phyloP scores from a whole-genome alignment of 2,329 filamentous ascomycete genomes.

The Seiridium cupressi region DNA sequence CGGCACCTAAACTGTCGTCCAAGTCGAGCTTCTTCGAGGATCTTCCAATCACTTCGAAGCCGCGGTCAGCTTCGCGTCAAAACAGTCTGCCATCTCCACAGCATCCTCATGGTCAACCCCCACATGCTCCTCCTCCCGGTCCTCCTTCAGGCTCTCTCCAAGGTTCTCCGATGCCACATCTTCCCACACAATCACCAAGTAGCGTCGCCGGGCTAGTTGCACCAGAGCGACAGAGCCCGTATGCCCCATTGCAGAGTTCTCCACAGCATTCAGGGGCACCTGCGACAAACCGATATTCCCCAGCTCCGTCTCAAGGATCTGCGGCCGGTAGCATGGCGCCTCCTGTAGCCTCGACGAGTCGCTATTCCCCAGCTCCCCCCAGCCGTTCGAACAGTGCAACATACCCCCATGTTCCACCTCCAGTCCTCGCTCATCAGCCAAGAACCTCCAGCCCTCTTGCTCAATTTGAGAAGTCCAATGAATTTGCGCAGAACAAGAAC shows the following conservation, averaged over 20 bases:
- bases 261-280: constrained; percentile 28
- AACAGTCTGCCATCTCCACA: constrained; percentile 44
- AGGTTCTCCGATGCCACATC: constrained; percentile 17
- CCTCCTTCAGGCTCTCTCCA: constrained; percentile 24
- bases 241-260: constrained; percentile 43
- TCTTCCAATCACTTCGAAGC: constrained; percentile 61
- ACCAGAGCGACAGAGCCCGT: constrained; percentile 52
- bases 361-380: constrained; percentile 55
- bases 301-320: constrained; percentile 44
- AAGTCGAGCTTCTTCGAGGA: constrained; percentile 75
- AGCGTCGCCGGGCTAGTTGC: constrained; percentile 45
- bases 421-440: constrained; percentile 56
- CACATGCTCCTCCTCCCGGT: constrained; percentile 28
- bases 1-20: constrained; percentile 30
- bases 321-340: constrained; percentile 35
- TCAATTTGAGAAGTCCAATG: constrained; percentile 56
- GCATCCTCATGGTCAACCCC: constrained; percentile 31
- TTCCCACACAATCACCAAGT: constrained; percentile 10
- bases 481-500: constrained; percentile 29
- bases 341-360: constrained; percentile 37
- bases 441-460: constrained; percentile 66
- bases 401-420: constrained; percentile 40
- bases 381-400: constrained; percentile 37
- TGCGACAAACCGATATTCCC: constrained; percentile 56
- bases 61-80: constrained; percentile 59